Percentiles rank a stretch among this genome's conserved stretches.
Evolutionary conservation across 1,139 yeast genomes (phyloP).

Genomic region (Pichia inconspicua): DNA sequence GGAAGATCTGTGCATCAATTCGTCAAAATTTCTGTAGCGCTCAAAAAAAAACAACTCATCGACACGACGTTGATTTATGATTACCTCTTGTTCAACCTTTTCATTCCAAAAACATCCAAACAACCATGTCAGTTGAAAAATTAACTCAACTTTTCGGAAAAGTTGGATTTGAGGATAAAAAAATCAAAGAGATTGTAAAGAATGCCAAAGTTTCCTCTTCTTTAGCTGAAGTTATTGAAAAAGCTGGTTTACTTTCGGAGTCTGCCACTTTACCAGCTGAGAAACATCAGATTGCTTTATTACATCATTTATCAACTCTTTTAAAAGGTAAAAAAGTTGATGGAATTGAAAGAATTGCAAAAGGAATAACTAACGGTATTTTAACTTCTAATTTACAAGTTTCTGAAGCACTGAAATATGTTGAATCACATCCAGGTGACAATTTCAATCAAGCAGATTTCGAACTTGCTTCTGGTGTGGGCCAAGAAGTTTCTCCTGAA

Average conservation of each 20-base stretch:
- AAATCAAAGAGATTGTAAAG: constrained; percentile 66
- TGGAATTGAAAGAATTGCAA: constrained; percentile 45
- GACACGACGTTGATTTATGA: not conserved
- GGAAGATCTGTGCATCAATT: too few species aligned
- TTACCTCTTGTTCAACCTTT: not conserved
- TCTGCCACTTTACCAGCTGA: constrained; percentile 28
- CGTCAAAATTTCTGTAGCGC: too few species aligned
- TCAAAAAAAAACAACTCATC: not conserved
- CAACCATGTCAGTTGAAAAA: constrained; percentile 30
- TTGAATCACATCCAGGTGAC: constrained; percentile 40
- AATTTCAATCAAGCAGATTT: constrained; percentile 38
- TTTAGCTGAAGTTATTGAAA: constrained; percentile 49
- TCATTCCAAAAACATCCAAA: not conserved
- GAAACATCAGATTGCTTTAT: constrained; percentile 48
- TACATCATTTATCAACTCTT: constrained; percentile 72
- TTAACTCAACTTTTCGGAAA: constrained; percentile 41
- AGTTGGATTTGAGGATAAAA: constrained; percentile 66
- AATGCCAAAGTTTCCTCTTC: constrained; percentile 78
- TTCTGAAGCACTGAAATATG: constrained; percentile 71
- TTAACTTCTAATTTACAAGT: constrained; percentile 66
- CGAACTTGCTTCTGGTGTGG: constrained; percentile 71
- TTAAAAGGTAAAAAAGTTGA: constrained; percentile 40
- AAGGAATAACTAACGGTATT: constrained; percentile 56
- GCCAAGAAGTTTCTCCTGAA: constrained; percentile 59
- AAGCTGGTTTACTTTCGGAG: constrained; percentile 26